These are phyloP conservation scores for Salvia splendens DNA, from an alignment of 257 asterid genomes.

Conservation along the genomic window DNA sequence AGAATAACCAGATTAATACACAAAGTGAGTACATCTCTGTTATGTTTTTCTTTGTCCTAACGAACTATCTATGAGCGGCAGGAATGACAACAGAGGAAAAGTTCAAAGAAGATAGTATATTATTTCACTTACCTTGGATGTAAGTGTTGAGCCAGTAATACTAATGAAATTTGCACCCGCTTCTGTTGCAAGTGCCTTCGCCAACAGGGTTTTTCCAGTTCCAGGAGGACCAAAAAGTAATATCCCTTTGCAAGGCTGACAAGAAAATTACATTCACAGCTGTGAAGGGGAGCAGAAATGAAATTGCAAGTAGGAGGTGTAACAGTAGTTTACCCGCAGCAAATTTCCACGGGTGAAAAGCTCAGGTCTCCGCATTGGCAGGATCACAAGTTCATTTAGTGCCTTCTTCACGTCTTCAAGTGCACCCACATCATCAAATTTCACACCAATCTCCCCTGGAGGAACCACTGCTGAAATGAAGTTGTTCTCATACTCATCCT, in stretches of 20 bases:
- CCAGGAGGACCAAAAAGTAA: conserved; percentile 99
- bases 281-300: conserved; percentile 18
- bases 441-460: conserved; percentile 95
- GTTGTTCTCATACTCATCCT: conserved; percentile 96
- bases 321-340: conserved; percentile 63
- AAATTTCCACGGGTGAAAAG: conserved; percentile 93
- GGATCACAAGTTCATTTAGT: conserved; percentile 90
- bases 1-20: background rate
- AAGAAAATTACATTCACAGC: conserved; percentile 11
- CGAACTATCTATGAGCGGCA: conserved; percentile 1
- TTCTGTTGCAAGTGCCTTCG: conserved; percentile 98
- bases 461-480: conserved; percentile 95
- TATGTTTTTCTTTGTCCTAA: conserved; percentile 16
- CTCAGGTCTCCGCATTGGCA: conserved; percentile 98
- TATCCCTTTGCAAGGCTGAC: conserved; percentile 99
- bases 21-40: conserved; percentile 17
- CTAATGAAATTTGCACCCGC: conserved; percentile 98
- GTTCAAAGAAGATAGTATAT: background rate
- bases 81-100: conserved; percentile 17
- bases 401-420: conserved; percentile 95
- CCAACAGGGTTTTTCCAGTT: conserved; percentile 97
- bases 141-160: conserved; percentile 94
- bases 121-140: conserved; percentile 70
- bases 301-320: background rate
- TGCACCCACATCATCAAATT: conserved; percentile 95